These are phyloP conservation scores for Tolypocladium guangdongense DNA, from an alignment of 2,329 filamentous ascomycete species.

Conservation along the genomic window DNA sequence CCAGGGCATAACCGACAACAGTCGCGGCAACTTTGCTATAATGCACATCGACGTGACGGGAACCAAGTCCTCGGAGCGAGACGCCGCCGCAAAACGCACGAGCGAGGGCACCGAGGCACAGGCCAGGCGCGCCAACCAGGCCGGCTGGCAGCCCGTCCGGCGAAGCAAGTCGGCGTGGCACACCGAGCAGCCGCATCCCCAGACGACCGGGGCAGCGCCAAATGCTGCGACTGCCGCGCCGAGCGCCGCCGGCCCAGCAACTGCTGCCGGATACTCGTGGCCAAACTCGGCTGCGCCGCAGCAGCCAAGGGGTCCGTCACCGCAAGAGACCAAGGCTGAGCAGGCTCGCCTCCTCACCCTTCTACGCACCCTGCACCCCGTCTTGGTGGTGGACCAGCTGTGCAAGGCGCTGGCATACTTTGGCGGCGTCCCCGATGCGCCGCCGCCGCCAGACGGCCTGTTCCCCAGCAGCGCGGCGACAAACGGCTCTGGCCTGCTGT, in stretches of 20 bases:
- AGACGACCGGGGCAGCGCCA: neutral
- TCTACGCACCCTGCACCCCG: conserved; percentile 42
- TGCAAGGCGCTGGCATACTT: conserved; percentile 54
- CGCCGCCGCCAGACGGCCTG: conserved; percentile 36
- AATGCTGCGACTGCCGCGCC: neutral
- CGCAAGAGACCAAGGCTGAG: conserved; percentile 44
- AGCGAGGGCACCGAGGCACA: conserved; percentile 51
- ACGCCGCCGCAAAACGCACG: conserved; percentile 46
- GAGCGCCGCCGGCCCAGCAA: neutral
- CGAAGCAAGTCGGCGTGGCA: conserved; percentile 27
- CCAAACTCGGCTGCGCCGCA: neutral
- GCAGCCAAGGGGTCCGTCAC: conserved; percentile 2
- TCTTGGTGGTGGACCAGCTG: conserved; percentile 48
- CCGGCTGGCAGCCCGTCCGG: conserved; percentile 40
- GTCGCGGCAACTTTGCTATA: conserved; percentile 50
- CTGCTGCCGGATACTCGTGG: neutral
- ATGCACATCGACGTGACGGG: conserved; percentile 48
- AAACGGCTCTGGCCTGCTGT: conserved; percentile 46
- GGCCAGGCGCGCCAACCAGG: conserved; percentile 43
- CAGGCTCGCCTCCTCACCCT: conserved; percentile 49
- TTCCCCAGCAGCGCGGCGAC: conserved; percentile 46
- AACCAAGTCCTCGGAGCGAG: conserved; percentile 35
- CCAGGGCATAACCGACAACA: conserved; percentile 44
- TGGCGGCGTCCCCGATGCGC: conserved; percentile 45
- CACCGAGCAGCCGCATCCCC: conserved; percentile 1